Evolutionary conservation across 768 basidiomycete genomes (phyloP).

Genomic region (Boletus sensibilis): DNA sequence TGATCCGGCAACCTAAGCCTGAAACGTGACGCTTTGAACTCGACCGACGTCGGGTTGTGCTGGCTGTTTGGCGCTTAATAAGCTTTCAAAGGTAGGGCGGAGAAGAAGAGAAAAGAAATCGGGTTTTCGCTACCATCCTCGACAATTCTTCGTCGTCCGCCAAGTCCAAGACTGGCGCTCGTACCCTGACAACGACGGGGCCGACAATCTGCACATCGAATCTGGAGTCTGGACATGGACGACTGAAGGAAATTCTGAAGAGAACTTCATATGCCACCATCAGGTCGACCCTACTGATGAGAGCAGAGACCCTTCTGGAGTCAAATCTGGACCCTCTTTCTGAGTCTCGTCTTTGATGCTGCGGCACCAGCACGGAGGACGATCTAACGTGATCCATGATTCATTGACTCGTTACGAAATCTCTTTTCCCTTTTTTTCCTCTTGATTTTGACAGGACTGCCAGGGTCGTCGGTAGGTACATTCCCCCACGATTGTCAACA

Average conservation of each 20-base stretch:
- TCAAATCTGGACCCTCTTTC: background rate
- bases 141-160: too few species aligned
- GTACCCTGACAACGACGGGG: background rate
- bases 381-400: background rate
- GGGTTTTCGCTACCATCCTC: background rate
- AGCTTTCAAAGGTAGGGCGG: background rate
- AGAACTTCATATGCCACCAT: background rate
- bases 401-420: background rate
- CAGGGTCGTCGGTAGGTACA: background rate
- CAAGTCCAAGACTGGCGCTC: background rate
- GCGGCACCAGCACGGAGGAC: background rate
- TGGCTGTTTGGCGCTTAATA: background rate
- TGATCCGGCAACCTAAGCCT: background rate
- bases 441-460: background rate
- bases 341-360: background rate
- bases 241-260: background rate
- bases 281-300: background rate
- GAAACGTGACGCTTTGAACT: background rate
- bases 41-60: background rate
- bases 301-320: background rate
- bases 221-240: background rate
- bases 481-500: background rate
- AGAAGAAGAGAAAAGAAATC: background rate
- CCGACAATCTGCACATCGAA: background rate
- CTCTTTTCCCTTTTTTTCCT: background rate